Base-by-base conservation (phyloP, 2,329 filamentous ascomycete genomes). In the Trichothecium sympodiale region DNA sequence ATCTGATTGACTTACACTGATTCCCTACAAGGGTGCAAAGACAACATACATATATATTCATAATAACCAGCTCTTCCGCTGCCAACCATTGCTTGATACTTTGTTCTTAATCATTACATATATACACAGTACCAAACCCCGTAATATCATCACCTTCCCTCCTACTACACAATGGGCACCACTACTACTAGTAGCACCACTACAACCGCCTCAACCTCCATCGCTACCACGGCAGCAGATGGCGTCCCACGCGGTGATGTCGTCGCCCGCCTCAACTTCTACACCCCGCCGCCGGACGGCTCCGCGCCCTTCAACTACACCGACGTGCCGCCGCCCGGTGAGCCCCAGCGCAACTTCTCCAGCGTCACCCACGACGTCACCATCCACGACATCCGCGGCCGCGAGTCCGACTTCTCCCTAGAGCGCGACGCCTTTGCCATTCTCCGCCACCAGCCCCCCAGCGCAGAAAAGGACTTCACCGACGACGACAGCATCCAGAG, bases 391-490 rank as follows among this genome's bases (percentile, higher is more conserved):
- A 69, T 88, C 47, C 82, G 87, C 36, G 81, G 79, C 34, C 65
- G 63, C 35, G 85, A 91, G 52, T 51, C 62, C 3, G 60, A 69
- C 14, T 88, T 79, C 59, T 69, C 57, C 7, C 69, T 91, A 12
- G 80, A 89, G 60, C 66, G 64, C 38, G 77, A 88, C 54, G 84
- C 84, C 43, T 94, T 94, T 64, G 66, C 75, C 38, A 63, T 82
- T 15, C 55, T 86, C 33, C 61, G 64, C 10, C 59, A 67, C 46
- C 58, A 85, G 2, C 63, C 77, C 0, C 67, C 71, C 2, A 69
- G 71, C 4, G 61, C 71, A 23, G 65, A 73, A 47, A 62, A 57
- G 10, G 69, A 74, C 29, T 93, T 89, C 55, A 57, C 56, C 4
- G 75, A 83, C 53, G 80, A 87, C 48, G 72, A 67, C 9, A 74